These are phyloP conservation scores for Candida manassasensis DNA, from an alignment of 805 yeast species.

Conservation along the genomic window DNA sequence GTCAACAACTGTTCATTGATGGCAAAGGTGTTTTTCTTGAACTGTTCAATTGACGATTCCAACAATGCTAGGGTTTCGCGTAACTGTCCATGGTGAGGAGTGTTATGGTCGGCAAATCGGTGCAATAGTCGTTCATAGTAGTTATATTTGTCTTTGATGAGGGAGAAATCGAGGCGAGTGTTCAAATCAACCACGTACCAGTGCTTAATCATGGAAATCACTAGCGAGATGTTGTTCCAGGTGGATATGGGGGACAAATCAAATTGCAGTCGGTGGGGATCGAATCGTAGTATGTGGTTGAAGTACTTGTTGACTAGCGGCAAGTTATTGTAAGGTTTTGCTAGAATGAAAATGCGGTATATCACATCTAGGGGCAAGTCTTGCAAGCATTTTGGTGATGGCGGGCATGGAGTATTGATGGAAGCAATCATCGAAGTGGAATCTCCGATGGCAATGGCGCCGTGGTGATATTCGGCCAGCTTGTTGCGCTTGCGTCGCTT, in stretches of 20 bases:
- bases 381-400: conserved; percentile 2
- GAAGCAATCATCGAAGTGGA: too few relatives aligned
- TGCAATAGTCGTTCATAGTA: conserved; percentile 9
- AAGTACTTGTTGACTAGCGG: conserved; percentile 31
- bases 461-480: background rate
- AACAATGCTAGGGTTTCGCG: conserved; percentile 5
- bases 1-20: conserved; percentile 9
- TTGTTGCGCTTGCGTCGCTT: background rate
- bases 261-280: conserved; percentile 1
- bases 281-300: conserved; percentile 19
- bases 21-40: conserved; percentile 6
- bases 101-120: background rate
- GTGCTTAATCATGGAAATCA: conserved; percentile 18
- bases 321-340: conserved; percentile 32
- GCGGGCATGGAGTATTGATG: too few relatives aligned
- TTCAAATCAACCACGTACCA: conserved; percentile 20
- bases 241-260: conserved; percentile 14
- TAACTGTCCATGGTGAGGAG: background rate
- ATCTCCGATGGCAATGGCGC: too few relatives aligned
- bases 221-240: conserved; percentile 17
- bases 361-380: conserved; percentile 42
- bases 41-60: conserved; percentile 6
- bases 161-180: conserved; percentile 10
- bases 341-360: conserved; percentile 31
- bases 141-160: conserved; percentile 11